Conservation (phyloP, 176 grass and related monocot species). For the Thalia dealbata region DNA sequence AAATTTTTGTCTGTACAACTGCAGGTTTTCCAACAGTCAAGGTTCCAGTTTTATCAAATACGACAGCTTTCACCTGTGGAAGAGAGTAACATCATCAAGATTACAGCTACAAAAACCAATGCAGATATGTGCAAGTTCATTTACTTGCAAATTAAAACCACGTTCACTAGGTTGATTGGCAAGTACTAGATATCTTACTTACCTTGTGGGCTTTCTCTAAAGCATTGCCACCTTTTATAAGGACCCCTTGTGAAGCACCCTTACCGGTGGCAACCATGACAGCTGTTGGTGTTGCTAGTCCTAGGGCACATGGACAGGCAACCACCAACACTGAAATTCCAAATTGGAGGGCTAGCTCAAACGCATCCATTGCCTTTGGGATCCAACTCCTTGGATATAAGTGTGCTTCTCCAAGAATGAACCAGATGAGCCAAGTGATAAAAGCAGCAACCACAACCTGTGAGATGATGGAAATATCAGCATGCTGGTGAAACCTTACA, state of each 20-base stretch:
- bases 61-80: slow-evolving; percentile 63
- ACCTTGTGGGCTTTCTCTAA: slow-evolving; percentile 98
- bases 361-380: slow-evolving; percentile 84
- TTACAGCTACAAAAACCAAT: background rate
- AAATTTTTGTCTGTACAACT: slow-evolving; percentile 77
- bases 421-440: slow-evolving; percentile 91
- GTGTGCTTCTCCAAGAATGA: slow-evolving; percentile 53
- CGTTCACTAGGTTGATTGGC: background rate
- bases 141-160: background rate
- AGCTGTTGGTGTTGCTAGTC: slow-evolving; percentile 94
- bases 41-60: slow-evolving; percentile 99
- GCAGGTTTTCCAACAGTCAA: slow-evolving; percentile 83
- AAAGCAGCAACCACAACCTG: slow-evolving; percentile 74
- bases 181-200: background rate
- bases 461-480: slow-evolving; percentile 23
- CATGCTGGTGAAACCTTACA: background rate
- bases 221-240: slow-evolving; percentile 94
- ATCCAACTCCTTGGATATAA: slow-evolving; percentile 70
- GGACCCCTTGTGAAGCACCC: slow-evolving; percentile 92
- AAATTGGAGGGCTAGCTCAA: slow-evolving; percentile 97
- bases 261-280: slow-evolving; percentile 99
- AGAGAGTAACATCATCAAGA: slow-evolving; percentile 11
- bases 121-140: background rate
- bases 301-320: slow-evolving; percentile 89
- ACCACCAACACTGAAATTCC: slow-evolving; percentile 93